Base-by-base conservation (phyloP, 1,284 basidiomycete genomes). In the Malassezia slooffiae region DNA sequence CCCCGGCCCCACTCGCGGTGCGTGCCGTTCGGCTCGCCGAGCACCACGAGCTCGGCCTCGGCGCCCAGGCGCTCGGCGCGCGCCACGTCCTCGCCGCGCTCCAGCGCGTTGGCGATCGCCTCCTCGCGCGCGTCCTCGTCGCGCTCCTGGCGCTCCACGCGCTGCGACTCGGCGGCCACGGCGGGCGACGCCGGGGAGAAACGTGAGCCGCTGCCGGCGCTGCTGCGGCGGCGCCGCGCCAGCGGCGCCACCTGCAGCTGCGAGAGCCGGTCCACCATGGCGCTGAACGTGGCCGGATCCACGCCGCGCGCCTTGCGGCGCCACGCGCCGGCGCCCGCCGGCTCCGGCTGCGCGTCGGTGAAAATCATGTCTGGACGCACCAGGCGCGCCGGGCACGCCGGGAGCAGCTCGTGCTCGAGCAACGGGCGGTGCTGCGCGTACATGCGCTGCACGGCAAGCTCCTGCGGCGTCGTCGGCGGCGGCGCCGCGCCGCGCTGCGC, bases 11-110 rank as follows among this genome's bases (percentile, higher is more conserved):
- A 68, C 6, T 57, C 44, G 13, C 52, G 41, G 10, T 51, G 51
- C 4, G 65, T 54, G 9, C 65, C 65, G 28, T 54, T 36, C 19
- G 60, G 62, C 50, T 69, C 66, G 20, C 66, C 66, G 1, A 69
- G 47, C 21, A 69, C 55, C 34, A 67, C 52, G n/a, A 66, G 51
- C 28, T 69, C 66, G 8, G 62, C 58, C 46, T 69, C 66, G n/a
- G 51, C 47, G 13, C 62, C 66, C 3, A 69, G 54, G 37, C 52
- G 53, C 45, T 55, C 50, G 29, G 65, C 62, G 5, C 61, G 41
- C 21, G 54, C 50, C 2, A 62, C 48, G 27, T 63, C 55, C 34
- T 67, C 63, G 26, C 65, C 65, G 6, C 64, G 59, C 30, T 67
- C 65, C 4, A 60, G 16, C 1, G 65, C 65, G 41, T 54, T 53